These are phyloP conservation scores for Alternaria viburni DNA, from an alignment of 2,329 filamentous ascomycete genomes.

Conservation along the genomic window DNA sequence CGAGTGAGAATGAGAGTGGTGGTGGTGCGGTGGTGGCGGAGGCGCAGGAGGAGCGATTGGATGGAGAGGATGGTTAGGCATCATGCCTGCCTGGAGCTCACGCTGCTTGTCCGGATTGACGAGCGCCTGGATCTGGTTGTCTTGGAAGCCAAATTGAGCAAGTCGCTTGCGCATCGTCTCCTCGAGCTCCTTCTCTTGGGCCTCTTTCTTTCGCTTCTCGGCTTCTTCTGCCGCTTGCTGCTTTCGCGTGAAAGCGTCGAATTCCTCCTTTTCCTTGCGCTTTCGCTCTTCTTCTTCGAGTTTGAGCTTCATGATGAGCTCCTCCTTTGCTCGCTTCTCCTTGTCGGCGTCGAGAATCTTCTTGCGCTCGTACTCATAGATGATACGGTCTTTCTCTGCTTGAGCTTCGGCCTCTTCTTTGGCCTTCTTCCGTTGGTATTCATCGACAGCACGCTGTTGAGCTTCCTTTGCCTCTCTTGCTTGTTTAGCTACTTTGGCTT, in stretches of 20 bases:
- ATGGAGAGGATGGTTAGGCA: conserved; percentile 41
- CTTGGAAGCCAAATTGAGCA: conserved; percentile 53
- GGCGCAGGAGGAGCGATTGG: conserved; percentile 5
- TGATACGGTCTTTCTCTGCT: conserved; percentile 40
- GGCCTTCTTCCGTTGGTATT: conserved; percentile 42
- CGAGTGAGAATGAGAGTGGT: neutral
- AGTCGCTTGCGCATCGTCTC: conserved; percentile 54
- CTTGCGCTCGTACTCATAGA: conserved; percentile 47
- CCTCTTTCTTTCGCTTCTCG: conserved; percentile 49
- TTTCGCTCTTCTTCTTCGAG: conserved; percentile 50
- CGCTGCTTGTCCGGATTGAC: conserved; percentile 55
- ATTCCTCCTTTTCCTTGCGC: conserved; percentile 52
- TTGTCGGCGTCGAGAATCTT: conserved; percentile 46
- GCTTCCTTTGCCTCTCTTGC: conserved; percentile 41
- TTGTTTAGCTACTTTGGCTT: conserved; percentile 36
- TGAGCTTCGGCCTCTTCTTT: conserved; percentile 40
- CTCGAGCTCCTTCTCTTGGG: conserved; percentile 52
- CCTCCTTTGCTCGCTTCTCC: conserved; percentile 45
- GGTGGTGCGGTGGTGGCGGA: conserved; percentile 2
- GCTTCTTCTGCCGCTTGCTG: conserved; percentile 51
- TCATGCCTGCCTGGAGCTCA: conserved; percentile 45
- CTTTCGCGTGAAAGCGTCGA: conserved; percentile 49
- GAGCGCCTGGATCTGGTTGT: conserved; percentile 57
- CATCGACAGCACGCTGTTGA: conserved; percentile 42
- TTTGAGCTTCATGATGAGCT: conserved; percentile 48